Evolutionary conservation across 805 yeast genomes (phyloP), one percentile per base, ranked within the genome.

Genomic region (Saccharomycopsis selenospora): DNA sequence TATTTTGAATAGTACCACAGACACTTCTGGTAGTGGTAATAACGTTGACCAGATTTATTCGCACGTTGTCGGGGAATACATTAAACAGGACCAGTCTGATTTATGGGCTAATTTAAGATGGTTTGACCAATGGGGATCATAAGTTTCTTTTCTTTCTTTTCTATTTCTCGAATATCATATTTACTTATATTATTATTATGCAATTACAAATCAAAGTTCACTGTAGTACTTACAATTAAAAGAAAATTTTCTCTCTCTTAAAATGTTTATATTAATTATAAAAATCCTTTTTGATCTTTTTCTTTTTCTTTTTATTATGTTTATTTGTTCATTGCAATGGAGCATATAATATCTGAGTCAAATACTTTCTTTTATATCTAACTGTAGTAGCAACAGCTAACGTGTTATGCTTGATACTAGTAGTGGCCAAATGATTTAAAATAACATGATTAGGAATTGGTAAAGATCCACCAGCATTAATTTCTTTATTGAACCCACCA

Each of bases 371-470:
- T 63, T 85, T 82, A 68, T 90, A 90, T 61, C 97, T 74, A 29
- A 87, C 90, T 18, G 90, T 87, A 36, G 89, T 80, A 2, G 96
- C 96, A 42, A 90, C 97, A 5, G 97, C 95, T 50, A 90, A 71
- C 0, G 95, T 91, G 63, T 88, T 89, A 61, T 90, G 96, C 61
- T 90, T 88, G 59, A 90, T 90, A 55, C 93, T 82, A 8, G 96
- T 88, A 5, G 97, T 90, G n/a, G 96, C 96, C 65, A 90, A 70
- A 65, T 90, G 98, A 62, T 90, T 90, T 58, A 90, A 70, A 22
- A 90, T 95, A 49, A 90, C 98, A 62, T 90, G 97, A 61, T 90
- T 88, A 11, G 98, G 98, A 49, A 89, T 88, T 7, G 95, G 55
- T 28, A 52, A 49, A 17, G 53, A 46, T 2, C 55, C 55, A 14